These are phyloP conservation scores for Schwanniomyces pseudopolymorphus DNA, from an alignment of 805 yeast species.

Conservation along the genomic window DNA sequence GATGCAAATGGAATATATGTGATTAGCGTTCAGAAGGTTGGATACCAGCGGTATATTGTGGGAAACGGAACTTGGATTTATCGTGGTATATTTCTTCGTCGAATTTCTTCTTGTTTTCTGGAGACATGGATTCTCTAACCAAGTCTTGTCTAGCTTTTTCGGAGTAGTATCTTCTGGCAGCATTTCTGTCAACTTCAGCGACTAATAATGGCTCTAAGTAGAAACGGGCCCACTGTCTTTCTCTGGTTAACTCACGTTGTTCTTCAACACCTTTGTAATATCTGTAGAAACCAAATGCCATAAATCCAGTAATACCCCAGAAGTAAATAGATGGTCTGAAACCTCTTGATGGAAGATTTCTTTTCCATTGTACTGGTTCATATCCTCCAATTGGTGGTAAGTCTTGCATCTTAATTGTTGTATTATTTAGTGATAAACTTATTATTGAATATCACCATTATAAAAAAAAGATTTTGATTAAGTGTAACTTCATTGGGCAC, in stretches of 20 bases:
- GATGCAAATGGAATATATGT: conserved; percentile 2
- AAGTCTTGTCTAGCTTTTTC: conserved; percentile 66
- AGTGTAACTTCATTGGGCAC: conserved; percentile 9
- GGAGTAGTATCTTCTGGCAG: conserved; percentile 67
- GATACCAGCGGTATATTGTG: conserved; percentile 41
- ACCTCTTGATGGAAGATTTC: conserved; percentile 83
- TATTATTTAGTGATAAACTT: not conserved
- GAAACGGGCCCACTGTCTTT: conserved; percentile 75
- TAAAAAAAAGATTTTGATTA: conserved; percentile 8
- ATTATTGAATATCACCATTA: not conserved
- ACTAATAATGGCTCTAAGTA: conserved; percentile 68
- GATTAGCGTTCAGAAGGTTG: conserved; percentile 27
- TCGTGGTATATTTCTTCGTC: conserved; percentile 45
- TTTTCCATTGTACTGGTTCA: conserved; percentile 84
- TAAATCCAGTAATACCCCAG: conserved; percentile 59
- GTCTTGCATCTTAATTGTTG: conserved; percentile 54
- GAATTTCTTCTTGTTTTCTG: conserved; percentile 38
- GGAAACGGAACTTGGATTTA: conserved; percentile 44
- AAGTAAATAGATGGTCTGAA: conserved; percentile 76
- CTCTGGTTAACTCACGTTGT: conserved; percentile 71
- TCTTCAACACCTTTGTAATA: conserved; percentile 69
- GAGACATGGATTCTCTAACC: conserved; percentile 42
- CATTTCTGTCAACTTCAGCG: conserved; percentile 81
- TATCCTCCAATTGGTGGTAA: conserved; percentile 87
- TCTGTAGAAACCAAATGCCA: conserved; percentile 72